Evolutionary conservation across 2,329 filamentous ascomycete genomes (phyloP).

Genomic region (Colletotrichum horii): DNA sequence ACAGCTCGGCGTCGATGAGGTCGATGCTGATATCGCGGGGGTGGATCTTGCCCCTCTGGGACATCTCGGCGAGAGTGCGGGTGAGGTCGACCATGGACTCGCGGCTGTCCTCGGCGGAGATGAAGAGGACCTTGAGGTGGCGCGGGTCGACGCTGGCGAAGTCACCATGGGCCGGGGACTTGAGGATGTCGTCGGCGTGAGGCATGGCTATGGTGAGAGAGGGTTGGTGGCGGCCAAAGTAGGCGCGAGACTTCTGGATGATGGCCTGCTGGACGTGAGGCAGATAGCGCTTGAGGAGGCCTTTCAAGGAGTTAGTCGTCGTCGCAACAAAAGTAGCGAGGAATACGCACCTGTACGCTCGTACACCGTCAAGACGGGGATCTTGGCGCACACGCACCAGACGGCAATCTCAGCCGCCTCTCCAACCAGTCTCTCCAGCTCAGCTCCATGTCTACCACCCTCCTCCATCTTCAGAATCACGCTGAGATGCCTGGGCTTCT

Average conservation of each 20-base stretch:
- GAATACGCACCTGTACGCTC: constrained; percentile 78
- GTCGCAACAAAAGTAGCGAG: background rate
- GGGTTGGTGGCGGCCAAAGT: constrained; percentile 81
- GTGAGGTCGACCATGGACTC: constrained; percentile 96
- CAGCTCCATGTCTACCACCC: constrained; percentile 71
- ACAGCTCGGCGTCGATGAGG: constrained; percentile 88
- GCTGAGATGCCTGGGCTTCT: constrained; percentile 85
- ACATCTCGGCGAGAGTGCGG: constrained; percentile 93
- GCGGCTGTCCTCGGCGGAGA: constrained; percentile 87
- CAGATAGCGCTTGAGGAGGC: constrained; percentile 87
- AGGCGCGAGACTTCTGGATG: constrained; percentile 79
- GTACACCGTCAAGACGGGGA: constrained; percentile 87
- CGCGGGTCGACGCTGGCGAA: constrained; percentile 31
- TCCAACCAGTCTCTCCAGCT: constrained; percentile 83
- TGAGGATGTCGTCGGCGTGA: constrained; percentile 44
- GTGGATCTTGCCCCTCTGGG: constrained; percentile 83
- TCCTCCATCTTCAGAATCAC: constrained; percentile 80
- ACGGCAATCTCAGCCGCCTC: constrained; percentile 91
- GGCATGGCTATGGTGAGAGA: constrained; percentile 63
- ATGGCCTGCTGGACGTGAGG: constrained; percentile 83
- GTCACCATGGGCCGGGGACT: constrained; percentile 29
- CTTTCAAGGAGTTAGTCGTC: constrained; percentile 50
- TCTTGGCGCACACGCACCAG: constrained; percentile 91
- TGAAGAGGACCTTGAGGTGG: constrained; percentile 70
- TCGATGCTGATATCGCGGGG: constrained; percentile 83